Percentiles rank a stretch among this genome's conserved stretches.
Conservation (phyloP, 805 yeast genomes). For the Nematodospora valgi region DNA sequence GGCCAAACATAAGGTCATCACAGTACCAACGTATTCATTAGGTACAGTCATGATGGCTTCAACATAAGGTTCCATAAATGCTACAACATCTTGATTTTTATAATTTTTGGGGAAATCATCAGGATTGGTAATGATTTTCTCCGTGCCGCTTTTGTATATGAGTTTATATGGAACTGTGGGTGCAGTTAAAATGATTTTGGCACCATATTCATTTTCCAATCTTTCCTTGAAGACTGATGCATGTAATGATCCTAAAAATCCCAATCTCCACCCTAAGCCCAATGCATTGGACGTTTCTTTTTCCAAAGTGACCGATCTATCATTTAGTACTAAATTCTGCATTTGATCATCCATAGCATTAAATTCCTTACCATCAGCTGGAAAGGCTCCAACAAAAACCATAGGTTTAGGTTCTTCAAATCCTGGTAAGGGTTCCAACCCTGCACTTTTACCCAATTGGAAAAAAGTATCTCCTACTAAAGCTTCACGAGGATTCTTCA, state of each 20-base stretch:
- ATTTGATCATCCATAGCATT: conserved; percentile 85
- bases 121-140: conserved; percentile 76
- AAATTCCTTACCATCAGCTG: conserved; percentile 91
- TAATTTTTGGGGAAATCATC: conserved; percentile 80
- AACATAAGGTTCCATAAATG: conserved; percentile 79
- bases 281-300: conserved; percentile 90
- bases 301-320: conserved; percentile 84
- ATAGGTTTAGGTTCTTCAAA: conserved; percentile 96
- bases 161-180: conserved; percentile 94
- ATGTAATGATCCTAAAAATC: conserved; percentile 90
- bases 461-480: conserved; percentile 87
- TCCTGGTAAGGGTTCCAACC: conserved; percentile 81
- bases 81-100: conserved; percentile 44
- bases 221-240: conserved; percentile 94
- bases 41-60: conserved; percentile 90
- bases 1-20: conserved; percentile 79
- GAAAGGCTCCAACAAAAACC: conserved; percentile 98
- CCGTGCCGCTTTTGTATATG: conserved; percentile 61
- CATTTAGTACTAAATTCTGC: conserved; percentile 84
- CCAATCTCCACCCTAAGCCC: conserved; percentile 97
- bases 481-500: conserved; percentile 84
- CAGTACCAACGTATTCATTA: conserved; percentile 80
- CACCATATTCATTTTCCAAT: conserved; percentile 90
- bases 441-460: conserved; percentile 51
- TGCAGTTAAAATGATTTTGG: conserved; percentile 85